phyloP scores from a whole-genome alignment of 495 filamentous ascomycete species.

The Trichoderma parareesei region DNA sequence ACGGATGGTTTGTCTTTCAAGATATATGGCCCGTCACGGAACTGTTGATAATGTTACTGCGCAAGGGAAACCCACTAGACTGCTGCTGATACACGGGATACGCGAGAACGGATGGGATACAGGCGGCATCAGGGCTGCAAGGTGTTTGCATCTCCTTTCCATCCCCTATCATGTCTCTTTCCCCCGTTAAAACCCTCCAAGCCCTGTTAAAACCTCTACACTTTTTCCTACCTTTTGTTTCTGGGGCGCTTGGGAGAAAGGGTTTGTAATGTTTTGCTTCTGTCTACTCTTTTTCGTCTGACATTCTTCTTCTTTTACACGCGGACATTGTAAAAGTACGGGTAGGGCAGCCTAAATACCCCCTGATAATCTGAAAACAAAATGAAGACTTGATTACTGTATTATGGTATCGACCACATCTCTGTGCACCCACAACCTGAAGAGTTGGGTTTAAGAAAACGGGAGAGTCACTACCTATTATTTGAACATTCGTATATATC shows the following conservation, averaged over 20 bases:
- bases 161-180: neutral
- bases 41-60: neutral
- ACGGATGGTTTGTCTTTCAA: neutral
- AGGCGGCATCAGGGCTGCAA: neutral
- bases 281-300: too few species aligned
- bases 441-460: neutral
- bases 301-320: neutral
- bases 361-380: neutral
- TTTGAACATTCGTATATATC: neutral
- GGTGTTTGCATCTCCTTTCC: neutral
- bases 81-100: neutral
- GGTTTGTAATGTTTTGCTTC: neutral
- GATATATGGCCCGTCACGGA: neutral
- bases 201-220: neutral
- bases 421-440: neutral
- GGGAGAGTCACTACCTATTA: neutral
- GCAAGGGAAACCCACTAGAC: neutral
- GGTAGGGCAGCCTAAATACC: slow-evolving; percentile 1
- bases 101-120: neutral
- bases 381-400: neutral
- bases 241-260: neutral
- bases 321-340: slow-evolving; percentile 1
- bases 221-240: neutral
- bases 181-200: too few species aligned
- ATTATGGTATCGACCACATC: neutral